Conservation (phyloP, 345 rosid genomes). For the Carallia brachiata region DNA sequence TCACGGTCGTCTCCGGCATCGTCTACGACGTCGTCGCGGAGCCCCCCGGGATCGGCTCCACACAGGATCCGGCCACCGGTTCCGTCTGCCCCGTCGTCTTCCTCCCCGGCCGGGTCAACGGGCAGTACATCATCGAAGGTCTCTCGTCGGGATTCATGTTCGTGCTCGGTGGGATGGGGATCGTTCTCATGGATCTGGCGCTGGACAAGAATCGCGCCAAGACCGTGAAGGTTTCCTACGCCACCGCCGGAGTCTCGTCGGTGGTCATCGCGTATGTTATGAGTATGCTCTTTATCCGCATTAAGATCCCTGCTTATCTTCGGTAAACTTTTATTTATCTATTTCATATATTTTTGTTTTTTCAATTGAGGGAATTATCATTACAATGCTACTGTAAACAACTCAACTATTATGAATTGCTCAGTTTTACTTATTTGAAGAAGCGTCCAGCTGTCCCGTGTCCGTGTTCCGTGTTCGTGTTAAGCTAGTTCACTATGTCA, state of each 20-base stretch:
- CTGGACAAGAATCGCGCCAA: conserved; percentile 80
- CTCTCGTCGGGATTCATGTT: conserved; percentile 97
- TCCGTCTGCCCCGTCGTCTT: conserved; percentile 84
- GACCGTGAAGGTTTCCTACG: conserved; percentile 75
- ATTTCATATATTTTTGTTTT: too few relatives aligned
- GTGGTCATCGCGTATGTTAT: conserved; percentile 68
- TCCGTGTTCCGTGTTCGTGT: too few relatives aligned
- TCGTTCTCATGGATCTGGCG: conserved; percentile 80
- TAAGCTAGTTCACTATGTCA: too few relatives aligned
- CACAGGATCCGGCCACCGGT: conserved; percentile 81
- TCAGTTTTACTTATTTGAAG: too few relatives aligned
- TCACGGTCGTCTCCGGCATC: conserved; percentile 85
- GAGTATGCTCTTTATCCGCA: conserved; percentile 95
- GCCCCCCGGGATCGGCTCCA: conserved; percentile 96
- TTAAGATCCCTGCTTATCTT: conserved; percentile 94
- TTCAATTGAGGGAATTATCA: too few relatives aligned
- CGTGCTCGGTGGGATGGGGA: conserved; percentile 79
- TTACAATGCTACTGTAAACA: too few relatives aligned
- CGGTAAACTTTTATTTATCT: conserved; percentile 23
- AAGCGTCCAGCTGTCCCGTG: too few relatives aligned
- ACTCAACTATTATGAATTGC: too few relatives aligned
- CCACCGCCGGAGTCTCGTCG: conserved; percentile 70
- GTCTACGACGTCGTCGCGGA: conserved; percentile 88
- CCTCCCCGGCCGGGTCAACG: conserved; percentile 83
- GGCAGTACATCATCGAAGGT: conserved; percentile 97